These are phyloP conservation scores for Silene conica DNA, from an alignment of 148 eudicot species.

Conservation along the genomic window DNA sequence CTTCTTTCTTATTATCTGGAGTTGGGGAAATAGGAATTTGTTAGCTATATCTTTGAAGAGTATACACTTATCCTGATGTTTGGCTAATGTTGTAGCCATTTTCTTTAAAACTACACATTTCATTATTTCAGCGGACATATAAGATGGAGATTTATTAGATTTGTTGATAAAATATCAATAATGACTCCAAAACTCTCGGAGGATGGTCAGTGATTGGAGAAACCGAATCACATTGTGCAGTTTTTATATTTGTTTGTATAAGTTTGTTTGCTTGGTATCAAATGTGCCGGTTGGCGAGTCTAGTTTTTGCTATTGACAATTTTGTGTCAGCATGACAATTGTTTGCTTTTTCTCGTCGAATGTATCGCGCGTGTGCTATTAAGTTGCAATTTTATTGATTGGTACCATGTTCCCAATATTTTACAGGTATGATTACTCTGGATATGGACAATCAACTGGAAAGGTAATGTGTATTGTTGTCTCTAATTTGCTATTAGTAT, in stretches of 20 bases:
- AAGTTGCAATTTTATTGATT: not conserved
- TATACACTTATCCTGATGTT: not conserved
- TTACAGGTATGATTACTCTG: slow-evolving; percentile 94
- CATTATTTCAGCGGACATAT: too few species aligned
- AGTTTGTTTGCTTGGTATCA: not conserved
- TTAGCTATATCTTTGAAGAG: not conserved
- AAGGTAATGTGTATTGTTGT: slow-evolving; percentile 45
- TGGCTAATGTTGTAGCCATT: not conserved
- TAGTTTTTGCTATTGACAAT: not conserved
- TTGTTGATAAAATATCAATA: not conserved
- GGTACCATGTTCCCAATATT: not conserved
- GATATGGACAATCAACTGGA: slow-evolving; percentile 96
- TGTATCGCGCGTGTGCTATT: not conserved
- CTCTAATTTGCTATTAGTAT: not conserved
- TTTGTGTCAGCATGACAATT: not conserved
- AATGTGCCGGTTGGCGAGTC: not conserved
- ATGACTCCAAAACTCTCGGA: not conserved
- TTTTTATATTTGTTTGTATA: not conserved
- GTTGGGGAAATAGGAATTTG: not conserved
- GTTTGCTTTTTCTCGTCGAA: not conserved
- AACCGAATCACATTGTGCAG: not conserved
- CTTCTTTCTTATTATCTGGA: not conserved
- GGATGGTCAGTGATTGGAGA: not conserved
- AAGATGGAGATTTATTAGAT: not conserved
- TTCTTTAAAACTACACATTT: not conserved